These are phyloP conservation scores for Arachnomyces sp. DNA, from an alignment of 2,329 filamentous ascomycete species.

Conservation along the genomic window DNA sequence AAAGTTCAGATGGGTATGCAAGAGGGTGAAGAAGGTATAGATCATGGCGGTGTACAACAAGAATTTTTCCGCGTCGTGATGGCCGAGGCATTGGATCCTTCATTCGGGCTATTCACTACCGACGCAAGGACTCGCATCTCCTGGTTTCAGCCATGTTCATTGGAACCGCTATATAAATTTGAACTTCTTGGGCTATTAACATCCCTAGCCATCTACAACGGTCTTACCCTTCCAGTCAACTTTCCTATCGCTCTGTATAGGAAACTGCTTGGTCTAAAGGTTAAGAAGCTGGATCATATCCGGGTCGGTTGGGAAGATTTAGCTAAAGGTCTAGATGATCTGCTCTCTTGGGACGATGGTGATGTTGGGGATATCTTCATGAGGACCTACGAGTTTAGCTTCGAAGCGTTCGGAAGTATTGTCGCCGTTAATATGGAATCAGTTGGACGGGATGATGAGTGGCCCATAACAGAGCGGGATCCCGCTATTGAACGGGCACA, in stretches of 20 bases:
- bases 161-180: slow-evolving; percentile 82
- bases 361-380: slow-evolving; percentile 74
- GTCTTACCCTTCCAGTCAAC: slow-evolving; percentile 79
- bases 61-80: slow-evolving; percentile 89
- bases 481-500: background rate
- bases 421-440: slow-evolving; percentile 50
- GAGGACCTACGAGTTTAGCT: slow-evolving; percentile 80
- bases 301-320: slow-evolving; percentile 81
- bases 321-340: slow-evolving; percentile 61
- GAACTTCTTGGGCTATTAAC: slow-evolving; percentile 83
- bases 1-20: slow-evolving; percentile 83
- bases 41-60: slow-evolving; percentile 91
- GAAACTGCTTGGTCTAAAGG: slow-evolving; percentile 63
- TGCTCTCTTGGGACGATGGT: slow-evolving; percentile 75
- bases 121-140: slow-evolving; percentile 69
- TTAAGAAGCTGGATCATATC: slow-evolving; percentile 67
- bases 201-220: slow-evolving; percentile 87
- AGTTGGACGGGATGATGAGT: slow-evolving; percentile 27
- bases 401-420: slow-evolving; percentile 48
- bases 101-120: slow-evolving; percentile 69
- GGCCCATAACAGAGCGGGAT: slow-evolving; percentile 20
- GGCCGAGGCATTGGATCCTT: slow-evolving; percentile 67
- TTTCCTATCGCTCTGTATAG: slow-evolving; percentile 81
- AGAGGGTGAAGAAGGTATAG: slow-evolving; percentile 77
- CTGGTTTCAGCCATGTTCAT: slow-evolving; percentile 78